Percentiles rank a stretch among this genome's conserved stretches.
Conservation (phyloP, 2,329 filamentous ascomycete species). For the Dactylellina cionopaga region DNA sequence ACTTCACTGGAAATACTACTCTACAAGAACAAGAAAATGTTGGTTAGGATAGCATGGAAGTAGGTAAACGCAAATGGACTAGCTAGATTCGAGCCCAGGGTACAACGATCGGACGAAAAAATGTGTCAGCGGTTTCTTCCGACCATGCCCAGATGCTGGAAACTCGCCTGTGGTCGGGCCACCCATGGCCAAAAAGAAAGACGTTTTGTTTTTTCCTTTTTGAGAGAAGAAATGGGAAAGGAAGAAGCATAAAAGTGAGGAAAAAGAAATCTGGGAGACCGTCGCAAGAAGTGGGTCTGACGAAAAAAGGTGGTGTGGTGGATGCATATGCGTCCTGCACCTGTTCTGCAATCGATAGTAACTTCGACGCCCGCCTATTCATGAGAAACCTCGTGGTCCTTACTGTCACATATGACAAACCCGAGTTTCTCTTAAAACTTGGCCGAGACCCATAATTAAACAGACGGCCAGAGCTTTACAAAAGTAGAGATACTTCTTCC, state of each 20-base stretch:
- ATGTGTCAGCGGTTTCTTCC: slow-evolving; percentile 42
- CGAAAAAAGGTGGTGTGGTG: slow-evolving; percentile 48
- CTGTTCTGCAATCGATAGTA: slow-evolving; percentile 33
- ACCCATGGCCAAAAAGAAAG: slow-evolving; percentile 13
- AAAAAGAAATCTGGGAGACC: slow-evolving; percentile 21
- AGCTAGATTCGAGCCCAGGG: background rate
- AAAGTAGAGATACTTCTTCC: slow-evolving; percentile 13
- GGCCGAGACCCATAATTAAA: slow-evolving; percentile 3
- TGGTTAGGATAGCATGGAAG: background rate
- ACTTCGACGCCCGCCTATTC: slow-evolving; percentile 23
- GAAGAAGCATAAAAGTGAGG: background rate
- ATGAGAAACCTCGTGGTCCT: slow-evolving; percentile 41
- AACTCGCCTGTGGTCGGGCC: slow-evolving; percentile 25
- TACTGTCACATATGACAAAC: slow-evolving; percentile 46
- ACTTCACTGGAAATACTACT: slow-evolving; percentile 49
- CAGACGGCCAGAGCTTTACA: background rate
- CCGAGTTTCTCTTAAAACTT: slow-evolving; percentile 21
- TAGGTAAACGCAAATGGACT: background rate
- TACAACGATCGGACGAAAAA: slow-evolving; percentile 47
- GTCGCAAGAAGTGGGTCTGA: slow-evolving; percentile 30
- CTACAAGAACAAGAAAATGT: background rate
- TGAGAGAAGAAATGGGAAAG: slow-evolving; percentile 28
- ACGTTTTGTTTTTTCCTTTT: slow-evolving; percentile 35
- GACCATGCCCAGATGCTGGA: slow-evolving; percentile 19
- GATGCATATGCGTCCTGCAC: slow-evolving; percentile 47